Evolutionary conservation across 768 basidiomycete species (phyloP).

Genomic region (Hypsizygus marmoreus): DNA sequence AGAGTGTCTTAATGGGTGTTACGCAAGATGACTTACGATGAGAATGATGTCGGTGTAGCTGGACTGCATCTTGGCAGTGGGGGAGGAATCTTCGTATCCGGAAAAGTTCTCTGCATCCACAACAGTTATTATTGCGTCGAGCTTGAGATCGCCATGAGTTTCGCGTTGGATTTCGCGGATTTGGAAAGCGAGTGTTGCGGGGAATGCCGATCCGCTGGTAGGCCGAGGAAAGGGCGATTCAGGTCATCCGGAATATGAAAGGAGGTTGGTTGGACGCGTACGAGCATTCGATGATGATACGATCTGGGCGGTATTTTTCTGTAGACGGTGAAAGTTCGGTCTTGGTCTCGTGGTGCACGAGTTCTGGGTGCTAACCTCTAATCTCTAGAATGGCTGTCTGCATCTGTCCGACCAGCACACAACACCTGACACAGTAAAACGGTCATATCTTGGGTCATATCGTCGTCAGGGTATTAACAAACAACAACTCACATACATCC

Average conservation of each 20-base stretch:
- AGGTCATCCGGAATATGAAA: no score
- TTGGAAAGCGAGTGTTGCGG: conserved; percentile 93
- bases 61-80: conserved; percentile 93
- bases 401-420: conserved; percentile 94
- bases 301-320: conserved; percentile 85
- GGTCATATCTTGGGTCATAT: neutral
- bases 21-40: conserved; percentile 54
- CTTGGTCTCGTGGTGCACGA: neutral
- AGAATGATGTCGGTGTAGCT: conserved; percentile 92
- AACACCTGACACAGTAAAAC: conserved; percentile 82
- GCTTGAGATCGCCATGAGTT: conserved; percentile 69
- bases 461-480: neutral
- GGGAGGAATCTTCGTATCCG: conserved; percentile 91
- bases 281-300: conserved; percentile 97
- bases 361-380: conserved; percentile 50
- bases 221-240: neutral
- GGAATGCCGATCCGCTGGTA: conserved; percentile 87
- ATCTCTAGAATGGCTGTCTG: conserved; percentile 89
- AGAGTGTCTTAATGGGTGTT: no score
- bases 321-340: neutral
- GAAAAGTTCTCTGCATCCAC: conserved; percentile 89
- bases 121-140: conserved; percentile 92
- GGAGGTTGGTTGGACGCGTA: no score
- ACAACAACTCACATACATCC: conserved; percentile 80
- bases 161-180: conserved; percentile 86